Conservation (phyloP, 306 rosid species). For the Dalbergia oliveri region DNA sequence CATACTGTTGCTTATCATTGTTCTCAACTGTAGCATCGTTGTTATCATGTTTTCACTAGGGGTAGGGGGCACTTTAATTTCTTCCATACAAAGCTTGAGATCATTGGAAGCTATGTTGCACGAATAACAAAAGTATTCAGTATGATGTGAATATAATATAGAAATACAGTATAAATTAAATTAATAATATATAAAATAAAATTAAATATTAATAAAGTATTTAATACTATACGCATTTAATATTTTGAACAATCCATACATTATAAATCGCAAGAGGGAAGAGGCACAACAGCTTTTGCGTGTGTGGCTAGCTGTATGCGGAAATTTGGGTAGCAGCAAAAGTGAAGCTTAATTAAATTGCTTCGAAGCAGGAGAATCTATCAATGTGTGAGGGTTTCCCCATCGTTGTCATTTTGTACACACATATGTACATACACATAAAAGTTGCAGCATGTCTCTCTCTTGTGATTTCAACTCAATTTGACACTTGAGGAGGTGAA, state of each 20-base stretch:
- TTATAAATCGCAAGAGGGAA: background rate
- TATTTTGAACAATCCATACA: too few species aligned
- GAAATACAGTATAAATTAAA: too few species aligned
- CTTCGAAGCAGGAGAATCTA: slow-evolving; percentile 50
- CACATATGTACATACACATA: background rate
- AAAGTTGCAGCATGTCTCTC: background rate
- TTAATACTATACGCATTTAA: too few species aligned
- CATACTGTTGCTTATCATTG: slow-evolving; percentile 2
- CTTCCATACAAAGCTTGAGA: slow-evolving; percentile 45
- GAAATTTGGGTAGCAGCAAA: slow-evolving; percentile 37
- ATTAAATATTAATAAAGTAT: too few species aligned
- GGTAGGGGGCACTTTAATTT: background rate
- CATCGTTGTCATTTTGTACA: background rate
- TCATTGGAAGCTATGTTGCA: background rate
- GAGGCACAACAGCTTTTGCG: slow-evolving; percentile 51
- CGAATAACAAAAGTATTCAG: too few species aligned
- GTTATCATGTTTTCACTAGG: background rate
- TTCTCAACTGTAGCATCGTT: background rate
- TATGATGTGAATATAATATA: too few species aligned
- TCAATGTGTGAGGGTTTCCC: background rate
- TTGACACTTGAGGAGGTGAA: background rate
- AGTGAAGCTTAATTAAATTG: slow-evolving; percentile 34
- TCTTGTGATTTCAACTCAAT: background rate
- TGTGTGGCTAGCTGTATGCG: slow-evolving; percentile 44
- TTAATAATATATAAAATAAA: too few species aligned